A percentile compares a stretch with the other conserved stretches of the same genome.
phyloP scores from a whole-genome alignment of 495 filamentous ascomycete species.

The Podospora bellae-mahoneyi region DNA sequence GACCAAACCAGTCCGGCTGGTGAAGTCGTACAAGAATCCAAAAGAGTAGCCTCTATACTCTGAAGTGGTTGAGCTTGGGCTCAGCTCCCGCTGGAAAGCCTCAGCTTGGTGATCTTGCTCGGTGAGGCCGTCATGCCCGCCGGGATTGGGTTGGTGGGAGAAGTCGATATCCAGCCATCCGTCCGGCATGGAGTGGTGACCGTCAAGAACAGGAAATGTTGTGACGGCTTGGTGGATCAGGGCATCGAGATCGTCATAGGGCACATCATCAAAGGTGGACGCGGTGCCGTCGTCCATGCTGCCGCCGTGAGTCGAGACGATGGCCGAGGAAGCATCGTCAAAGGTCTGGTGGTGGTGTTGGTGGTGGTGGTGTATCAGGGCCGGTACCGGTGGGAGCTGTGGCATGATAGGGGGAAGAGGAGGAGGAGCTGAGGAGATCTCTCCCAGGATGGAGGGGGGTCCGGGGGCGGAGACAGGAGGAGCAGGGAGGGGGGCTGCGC shows the following conservation, averaged over 20 bases:
- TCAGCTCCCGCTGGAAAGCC: slow-evolving; percentile 3
- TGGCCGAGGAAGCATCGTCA: slow-evolving; percentile 1
- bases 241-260: slow-evolving; percentile 22
- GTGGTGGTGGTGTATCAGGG: slow-evolving; percentile 1
- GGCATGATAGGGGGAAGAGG: not conserved
- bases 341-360: not conserved
- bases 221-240: slow-evolving; percentile 27
- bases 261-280: slow-evolving; percentile 13
- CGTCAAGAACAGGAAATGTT: slow-evolving; percentile 16
- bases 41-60: slow-evolving; percentile 27
- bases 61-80: slow-evolving; percentile 6
- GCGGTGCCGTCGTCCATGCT: slow-evolving; percentile 3
- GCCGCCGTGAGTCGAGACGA: slow-evolving; percentile 9
- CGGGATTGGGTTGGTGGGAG: slow-evolving; percentile 6
- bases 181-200: slow-evolving; percentile 12
- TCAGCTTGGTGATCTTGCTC: not conserved
- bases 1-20: slow-evolving; percentile 30
- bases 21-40: slow-evolving; percentile 31
- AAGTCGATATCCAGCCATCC: slow-evolving; percentile 24
- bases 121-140: not conserved
- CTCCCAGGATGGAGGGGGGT: not conserved
- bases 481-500: not conserved
- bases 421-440: not conserved
- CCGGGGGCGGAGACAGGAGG: not conserved
- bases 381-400: slow-evolving; percentile 1